Percentiles rank a stretch among this genome's conserved stretches.
These are phyloP conservation scores for Oldenlandia corymbosa DNA, from an alignment of 257 asterid genomes.

Conservation along the genomic window DNA sequence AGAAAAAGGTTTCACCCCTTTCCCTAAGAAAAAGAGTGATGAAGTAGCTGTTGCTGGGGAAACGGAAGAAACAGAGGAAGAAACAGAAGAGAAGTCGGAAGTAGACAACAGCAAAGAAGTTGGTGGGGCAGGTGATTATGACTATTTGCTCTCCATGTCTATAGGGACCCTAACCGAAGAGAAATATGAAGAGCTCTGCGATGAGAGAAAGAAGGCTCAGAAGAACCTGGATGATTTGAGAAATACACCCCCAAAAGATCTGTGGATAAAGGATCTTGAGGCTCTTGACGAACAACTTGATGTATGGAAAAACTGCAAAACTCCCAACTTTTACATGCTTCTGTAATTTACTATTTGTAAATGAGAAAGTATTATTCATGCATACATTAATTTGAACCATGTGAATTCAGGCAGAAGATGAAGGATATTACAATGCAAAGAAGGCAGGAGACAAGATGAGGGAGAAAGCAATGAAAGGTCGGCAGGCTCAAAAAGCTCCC, in stretches of 20 bases:
- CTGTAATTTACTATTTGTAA: slow-evolving; percentile 1
- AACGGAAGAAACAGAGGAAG: slow-evolving; percentile 57
- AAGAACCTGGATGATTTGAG: slow-evolving; percentile 62
- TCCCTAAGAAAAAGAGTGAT: slow-evolving; percentile 50
- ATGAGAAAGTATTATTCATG: no score
- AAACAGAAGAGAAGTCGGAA: slow-evolving; percentile 48
- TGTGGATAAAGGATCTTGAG: slow-evolving; percentile 81
- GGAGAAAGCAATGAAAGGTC: slow-evolving; percentile 26
- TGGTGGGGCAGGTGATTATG: slow-evolving; percentile 70
- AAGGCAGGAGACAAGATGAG: slow-evolving; percentile 35
- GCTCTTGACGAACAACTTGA: slow-evolving; percentile 60
- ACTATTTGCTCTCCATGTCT: slow-evolving; percentile 74
- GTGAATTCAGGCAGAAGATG: slow-evolving; percentile 52
- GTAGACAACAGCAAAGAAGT: slow-evolving; percentile 37
- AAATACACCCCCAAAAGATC: slow-evolving; percentile 49
- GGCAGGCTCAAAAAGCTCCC: slow-evolving; percentile 40
- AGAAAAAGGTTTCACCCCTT: slow-evolving; percentile 81
- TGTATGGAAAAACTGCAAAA: slow-evolving; percentile 37
- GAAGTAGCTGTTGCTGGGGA: slow-evolving; percentile 68
- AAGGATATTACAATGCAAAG: slow-evolving; percentile 30
- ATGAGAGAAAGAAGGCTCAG: slow-evolving; percentile 55
- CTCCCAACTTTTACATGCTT: neutral
- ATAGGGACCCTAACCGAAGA: slow-evolving; percentile 81
- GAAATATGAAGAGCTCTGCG: slow-evolving; percentile 66
- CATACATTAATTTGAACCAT: no score